Conservation (phyloP, 331 rosid species). For the Quercus lobata region DNA sequence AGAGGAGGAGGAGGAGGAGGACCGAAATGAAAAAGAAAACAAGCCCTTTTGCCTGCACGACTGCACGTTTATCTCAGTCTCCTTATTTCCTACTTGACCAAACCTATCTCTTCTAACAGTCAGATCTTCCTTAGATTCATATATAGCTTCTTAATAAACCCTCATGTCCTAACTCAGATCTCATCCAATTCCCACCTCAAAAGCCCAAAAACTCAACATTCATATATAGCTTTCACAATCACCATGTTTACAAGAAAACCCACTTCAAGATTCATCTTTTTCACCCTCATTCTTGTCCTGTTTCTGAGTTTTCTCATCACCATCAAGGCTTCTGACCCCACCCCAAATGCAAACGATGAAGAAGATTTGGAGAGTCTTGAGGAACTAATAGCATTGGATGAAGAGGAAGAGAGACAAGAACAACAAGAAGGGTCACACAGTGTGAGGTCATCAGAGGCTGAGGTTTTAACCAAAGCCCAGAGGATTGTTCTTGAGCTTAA, state of each 20-base stretch:
- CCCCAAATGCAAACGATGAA: slow-evolving; percentile 30
- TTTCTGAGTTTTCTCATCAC: slow-evolving; percentile 25
- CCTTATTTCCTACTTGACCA: slow-evolving; percentile 6
- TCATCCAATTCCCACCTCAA: slow-evolving; percentile 10
- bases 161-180: slow-evolving; percentile 26
- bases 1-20: fast-evolving
- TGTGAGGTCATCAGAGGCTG: slow-evolving; percentile 69
- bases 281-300: slow-evolving; percentile 50
- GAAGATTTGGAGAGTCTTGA: slow-evolving; percentile 58
- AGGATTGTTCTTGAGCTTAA: slow-evolving; percentile 80
- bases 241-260: slow-evolving; percentile 31
- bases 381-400: slow-evolving; percentile 74
- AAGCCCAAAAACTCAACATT: background rate
- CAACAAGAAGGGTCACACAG: slow-evolving; percentile 12
- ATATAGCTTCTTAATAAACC: background rate
- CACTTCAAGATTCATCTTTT: slow-evolving; percentile 29
- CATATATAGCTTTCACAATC: background rate
- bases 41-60: background rate
- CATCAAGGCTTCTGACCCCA: slow-evolving; percentile 35
- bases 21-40: background rate
- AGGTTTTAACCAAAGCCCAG: slow-evolving; percentile 74
- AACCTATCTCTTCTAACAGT: background rate
- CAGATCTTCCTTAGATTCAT: background rate
- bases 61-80: slow-evolving; percentile 4
- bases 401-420: slow-evolving; percentile 48